Percentiles rank a stretch among this genome's conserved stretches.
Evolutionary conservation across 2,329 filamentous ascomycete species (phyloP).

Genomic region (Aspergillus sp.): DNA sequence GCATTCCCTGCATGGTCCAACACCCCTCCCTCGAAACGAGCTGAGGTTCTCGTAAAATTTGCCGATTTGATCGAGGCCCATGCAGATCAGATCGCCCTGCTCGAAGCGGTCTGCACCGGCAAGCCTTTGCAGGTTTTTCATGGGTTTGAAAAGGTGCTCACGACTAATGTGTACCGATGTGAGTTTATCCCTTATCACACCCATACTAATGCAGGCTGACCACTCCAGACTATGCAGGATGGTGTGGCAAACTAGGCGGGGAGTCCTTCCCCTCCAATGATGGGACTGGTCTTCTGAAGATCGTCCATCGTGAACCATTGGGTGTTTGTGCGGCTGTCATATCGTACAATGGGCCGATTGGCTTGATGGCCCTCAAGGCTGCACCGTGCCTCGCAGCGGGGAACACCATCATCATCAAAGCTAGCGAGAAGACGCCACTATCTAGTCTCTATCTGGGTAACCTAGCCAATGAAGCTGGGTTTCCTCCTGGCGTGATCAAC

Average conservation of each 20-base stretch:
- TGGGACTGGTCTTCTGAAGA: constrained; percentile 2
- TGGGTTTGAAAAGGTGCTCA: neutral
- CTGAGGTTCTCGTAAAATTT: too few species aligned
- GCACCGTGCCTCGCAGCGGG: constrained; percentile 60
- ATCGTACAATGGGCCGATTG: constrained; percentile 12
- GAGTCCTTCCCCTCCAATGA: constrained; percentile 8
- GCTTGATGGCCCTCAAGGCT: constrained; percentile 45
- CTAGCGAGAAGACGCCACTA: constrained; percentile 54
- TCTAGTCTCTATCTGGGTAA: neutral
- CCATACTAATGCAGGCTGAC: neutral
- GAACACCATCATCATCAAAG: constrained; percentile 64
- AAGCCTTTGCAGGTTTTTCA: neutral
- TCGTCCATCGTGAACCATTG: constrained; percentile 8
- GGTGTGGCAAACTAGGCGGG: constrained; percentile 6
- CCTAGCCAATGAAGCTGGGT: constrained; percentile 45
- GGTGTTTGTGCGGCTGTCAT: constrained; percentile 12
- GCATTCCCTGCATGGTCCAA: too few species aligned
- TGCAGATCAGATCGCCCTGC: too few species aligned
- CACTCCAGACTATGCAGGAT: constrained; percentile 5
- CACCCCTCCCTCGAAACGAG: too few species aligned
- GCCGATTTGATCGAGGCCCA: too few species aligned
- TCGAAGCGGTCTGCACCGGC: too few species aligned
- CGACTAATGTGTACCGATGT: neutral
- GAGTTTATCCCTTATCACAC: neutral
- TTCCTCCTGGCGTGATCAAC: constrained; percentile 52